phyloP scores from a whole-genome alignment of 2,329 filamentous ascomycete genomes.

The Clathrospora elynae region DNA sequence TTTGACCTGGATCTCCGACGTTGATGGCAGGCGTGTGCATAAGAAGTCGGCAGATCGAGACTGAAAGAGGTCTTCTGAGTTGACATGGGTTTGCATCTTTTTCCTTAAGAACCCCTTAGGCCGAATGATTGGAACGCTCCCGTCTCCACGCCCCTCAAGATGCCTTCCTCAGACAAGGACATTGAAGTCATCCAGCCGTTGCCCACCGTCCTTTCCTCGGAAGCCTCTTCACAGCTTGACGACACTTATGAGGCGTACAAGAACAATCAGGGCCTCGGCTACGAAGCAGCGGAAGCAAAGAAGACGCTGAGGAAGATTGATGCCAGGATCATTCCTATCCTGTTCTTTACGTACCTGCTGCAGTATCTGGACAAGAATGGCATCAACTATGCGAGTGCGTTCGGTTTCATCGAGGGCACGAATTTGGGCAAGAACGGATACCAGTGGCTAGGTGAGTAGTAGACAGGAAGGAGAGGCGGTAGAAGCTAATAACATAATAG shows the following conservation, averaged over 20 bases:
- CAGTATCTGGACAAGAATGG: constrained; percentile 55
- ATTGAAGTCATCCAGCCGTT: constrained; percentile 23
- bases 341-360: constrained; percentile 46
- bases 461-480: no score
- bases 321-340: constrained; percentile 35
- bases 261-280: constrained; percentile 24
- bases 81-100: no score
- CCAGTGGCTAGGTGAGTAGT: no score
- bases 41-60: no score
- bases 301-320: constrained; percentile 41
- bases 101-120: not conserved
- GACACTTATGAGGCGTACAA: constrained; percentile 44
- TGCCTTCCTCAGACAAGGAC: constrained; percentile 19
- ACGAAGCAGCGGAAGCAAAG: constrained; percentile 34
- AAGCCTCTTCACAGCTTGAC: constrained; percentile 34
- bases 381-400: constrained; percentile 59
- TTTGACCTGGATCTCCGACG: no score
- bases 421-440: constrained; percentile 51
- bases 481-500: no score
- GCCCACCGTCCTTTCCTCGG: constrained; percentile 24
- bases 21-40: no score
- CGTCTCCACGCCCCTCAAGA: not conserved
- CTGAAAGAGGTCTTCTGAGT: no score
- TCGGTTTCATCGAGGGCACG: constrained; percentile 55
- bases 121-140: not conserved